These are phyloP conservation scores for Fraxinus albicans DNA, from an alignment of 305 asterid genomes.

Conservation along the genomic window DNA sequence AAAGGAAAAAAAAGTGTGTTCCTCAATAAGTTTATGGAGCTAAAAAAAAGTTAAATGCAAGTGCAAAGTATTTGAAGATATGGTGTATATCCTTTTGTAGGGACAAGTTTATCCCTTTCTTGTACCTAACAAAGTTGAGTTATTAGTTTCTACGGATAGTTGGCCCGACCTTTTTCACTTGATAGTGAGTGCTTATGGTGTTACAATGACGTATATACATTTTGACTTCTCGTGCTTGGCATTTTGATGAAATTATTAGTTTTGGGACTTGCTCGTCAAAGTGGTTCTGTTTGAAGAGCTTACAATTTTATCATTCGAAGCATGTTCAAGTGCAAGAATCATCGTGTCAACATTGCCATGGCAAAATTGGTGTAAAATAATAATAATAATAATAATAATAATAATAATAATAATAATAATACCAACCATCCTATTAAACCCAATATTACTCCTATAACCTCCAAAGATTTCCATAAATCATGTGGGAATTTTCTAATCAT, in stretches of 20 bases:
- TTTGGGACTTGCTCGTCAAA: not conserved
- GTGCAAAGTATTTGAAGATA: not conserved
- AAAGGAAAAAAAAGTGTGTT: not conserved
- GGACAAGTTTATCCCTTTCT: not conserved
- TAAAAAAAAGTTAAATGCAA: not conserved
- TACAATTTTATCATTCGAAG: not conserved
- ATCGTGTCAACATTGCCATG: not conserved
- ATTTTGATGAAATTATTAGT: not conserved
- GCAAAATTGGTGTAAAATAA: not conserved
- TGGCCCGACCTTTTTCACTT: not conserved
- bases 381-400: not conserved
- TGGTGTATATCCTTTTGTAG: not conserved
- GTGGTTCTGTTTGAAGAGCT: not conserved
- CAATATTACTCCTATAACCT: not conserved
- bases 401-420: not conserved
- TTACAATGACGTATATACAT: not conserved
- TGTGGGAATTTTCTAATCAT: not conserved
- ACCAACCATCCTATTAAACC: not conserved
- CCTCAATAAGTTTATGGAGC: not conserved
- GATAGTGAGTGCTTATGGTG: not conserved
- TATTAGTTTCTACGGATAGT: not conserved
- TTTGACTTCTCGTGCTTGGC: not conserved
- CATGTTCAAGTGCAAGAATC: not conserved
- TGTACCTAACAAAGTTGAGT: not conserved
- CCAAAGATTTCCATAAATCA: not conserved